Evolutionary conservation across 1,284 basidiomycete genomes (phyloP).

Genomic region (Irpex lacteus): DNA sequence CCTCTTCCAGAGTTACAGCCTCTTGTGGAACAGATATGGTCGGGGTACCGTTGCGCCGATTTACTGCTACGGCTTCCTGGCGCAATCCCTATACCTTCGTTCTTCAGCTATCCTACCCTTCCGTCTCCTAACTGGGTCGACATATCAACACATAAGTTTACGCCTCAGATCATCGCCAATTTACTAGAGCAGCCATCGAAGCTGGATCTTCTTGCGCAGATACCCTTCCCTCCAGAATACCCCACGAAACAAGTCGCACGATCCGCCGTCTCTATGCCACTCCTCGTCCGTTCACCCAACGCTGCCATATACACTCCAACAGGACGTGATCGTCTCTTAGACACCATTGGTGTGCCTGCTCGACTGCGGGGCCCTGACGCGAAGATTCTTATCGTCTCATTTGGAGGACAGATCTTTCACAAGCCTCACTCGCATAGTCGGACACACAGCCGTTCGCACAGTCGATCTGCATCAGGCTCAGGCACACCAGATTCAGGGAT

Average conservation of each 20-base stretch:
- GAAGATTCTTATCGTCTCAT: constrained; percentile 72
- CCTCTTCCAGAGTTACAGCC: constrained; percentile 47
- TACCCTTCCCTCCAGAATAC: constrained; percentile 35
- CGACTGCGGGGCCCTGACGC: constrained; percentile 44
- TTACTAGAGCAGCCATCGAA: constrained; percentile 31
- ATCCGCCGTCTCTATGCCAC: constrained; percentile 51
- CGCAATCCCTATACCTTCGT: constrained; percentile 73
- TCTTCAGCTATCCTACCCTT: constrained; percentile 46
- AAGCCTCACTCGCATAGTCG: constrained; percentile 46
- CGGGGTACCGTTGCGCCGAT: constrained; percentile 72
- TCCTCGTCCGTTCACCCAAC: constrained; percentile 58
- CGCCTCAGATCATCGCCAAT: constrained; percentile 39
- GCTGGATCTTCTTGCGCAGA: constrained; percentile 33
- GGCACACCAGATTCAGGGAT: constrained; percentile 4
- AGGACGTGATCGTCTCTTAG: constrained; percentile 52
- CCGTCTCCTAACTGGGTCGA: constrained; percentile 68
- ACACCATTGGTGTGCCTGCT: constrained; percentile 55
- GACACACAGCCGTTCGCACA: constrained; percentile 16
- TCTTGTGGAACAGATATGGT: constrained; percentile 57
- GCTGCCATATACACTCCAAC: constrained; percentile 44
- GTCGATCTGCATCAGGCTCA: constrained; percentile 13
- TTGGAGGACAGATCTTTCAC: constrained; percentile 73
- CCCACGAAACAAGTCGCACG: constrained; percentile 35
- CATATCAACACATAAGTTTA: constrained; percentile 40
- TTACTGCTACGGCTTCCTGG: constrained; percentile 70